Conservation (phyloP, 495 filamentous ascomycete genomes). For the Lindgomyces ingoldianus region DNA sequence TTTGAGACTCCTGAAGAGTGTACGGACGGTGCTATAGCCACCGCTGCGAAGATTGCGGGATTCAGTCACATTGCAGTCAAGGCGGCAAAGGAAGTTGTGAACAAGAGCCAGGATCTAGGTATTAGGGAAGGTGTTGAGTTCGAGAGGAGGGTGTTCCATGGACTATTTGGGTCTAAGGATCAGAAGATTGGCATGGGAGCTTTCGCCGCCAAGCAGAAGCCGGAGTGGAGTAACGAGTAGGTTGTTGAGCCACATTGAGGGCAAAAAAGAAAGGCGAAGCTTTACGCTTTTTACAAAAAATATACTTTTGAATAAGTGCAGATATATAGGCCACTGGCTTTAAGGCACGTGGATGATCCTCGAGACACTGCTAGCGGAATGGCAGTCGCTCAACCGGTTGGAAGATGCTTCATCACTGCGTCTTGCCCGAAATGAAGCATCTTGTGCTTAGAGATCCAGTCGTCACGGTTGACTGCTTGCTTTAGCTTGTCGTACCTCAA, state of each 20-base stretch:
- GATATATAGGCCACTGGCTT: too few species aligned
- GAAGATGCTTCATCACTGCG: slow-evolving; percentile 50
- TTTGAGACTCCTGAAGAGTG: slow-evolving; percentile 82
- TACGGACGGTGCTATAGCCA: slow-evolving; percentile 73
- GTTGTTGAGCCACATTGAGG: background rate
- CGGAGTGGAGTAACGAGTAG: slow-evolving; percentile 85
- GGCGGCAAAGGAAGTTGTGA: slow-evolving; percentile 97
- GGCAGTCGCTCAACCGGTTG: slow-evolving; percentile 21
- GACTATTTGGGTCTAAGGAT: slow-evolving; percentile 87
- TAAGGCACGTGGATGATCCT: too few species aligned
- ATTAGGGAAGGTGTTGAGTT: slow-evolving; percentile 90
- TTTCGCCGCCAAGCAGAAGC: slow-evolving; percentile 91
- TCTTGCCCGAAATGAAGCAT: slow-evolving; percentile 65
- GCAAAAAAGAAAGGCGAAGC: background rate
- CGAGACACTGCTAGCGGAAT: too few species aligned
- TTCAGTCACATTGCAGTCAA: slow-evolving; percentile 77
- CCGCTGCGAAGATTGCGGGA: slow-evolving; percentile 84
- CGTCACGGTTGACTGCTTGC: slow-evolving; percentile 74
- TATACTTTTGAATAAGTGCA: too few species aligned
- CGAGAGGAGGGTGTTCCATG: slow-evolving; percentile 90
- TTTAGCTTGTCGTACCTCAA: slow-evolving; percentile 32
- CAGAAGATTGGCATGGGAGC: slow-evolving; percentile 98
- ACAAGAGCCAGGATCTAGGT: slow-evolving; percentile 88
- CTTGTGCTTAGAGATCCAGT: slow-evolving; percentile 76
- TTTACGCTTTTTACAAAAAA: too few species aligned